Evolutionary conservation across 208 protist species (phyloP).

Genomic region (Kentomonas sorsogonicus): DNA sequence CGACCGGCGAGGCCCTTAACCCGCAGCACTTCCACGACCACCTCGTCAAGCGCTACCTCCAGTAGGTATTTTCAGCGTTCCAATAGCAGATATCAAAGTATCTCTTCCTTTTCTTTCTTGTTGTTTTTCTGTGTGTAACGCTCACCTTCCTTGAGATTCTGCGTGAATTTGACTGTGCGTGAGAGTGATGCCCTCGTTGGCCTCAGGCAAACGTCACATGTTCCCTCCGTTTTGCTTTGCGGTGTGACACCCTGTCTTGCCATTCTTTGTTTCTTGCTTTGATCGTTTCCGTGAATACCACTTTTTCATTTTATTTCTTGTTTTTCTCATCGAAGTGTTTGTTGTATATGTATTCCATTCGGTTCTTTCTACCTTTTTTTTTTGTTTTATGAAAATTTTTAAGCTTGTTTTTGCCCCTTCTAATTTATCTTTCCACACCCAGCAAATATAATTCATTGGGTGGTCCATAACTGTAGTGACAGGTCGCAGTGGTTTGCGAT

Average conservation of each 20-base stretch:
- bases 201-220: too few species aligned
- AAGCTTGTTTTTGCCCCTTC: conserved; percentile 12
- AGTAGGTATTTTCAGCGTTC: background rate
- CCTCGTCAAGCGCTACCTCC: conserved; percentile 73
- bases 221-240: conserved; percentile 27
- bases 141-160: conserved; percentile 1
- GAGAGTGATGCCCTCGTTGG: background rate
- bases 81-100: background rate
- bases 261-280: background rate
- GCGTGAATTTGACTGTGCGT: too few species aligned
- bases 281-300: background rate
- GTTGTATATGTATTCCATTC: too few species aligned
- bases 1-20: conserved; percentile 77
- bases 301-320: background rate
- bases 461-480: too few species aligned
- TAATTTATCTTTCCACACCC: background rate
- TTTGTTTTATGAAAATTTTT: background rate
- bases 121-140: background rate
- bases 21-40: conserved; percentile 69
- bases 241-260: conserved; percentile 4
- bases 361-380: conserved; percentile 7
- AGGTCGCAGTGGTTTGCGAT: too few species aligned
- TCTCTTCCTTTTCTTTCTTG: too few species aligned
- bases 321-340: too few species aligned
- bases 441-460: conserved; percentile 1